A percentile compares a stretch with the other conserved stretches of the same genome.
These are phyloP conservation scores for Scheffersomyces lignosus DNA, from an alignment of 805 yeast species.

Conservation along the genomic window DNA sequence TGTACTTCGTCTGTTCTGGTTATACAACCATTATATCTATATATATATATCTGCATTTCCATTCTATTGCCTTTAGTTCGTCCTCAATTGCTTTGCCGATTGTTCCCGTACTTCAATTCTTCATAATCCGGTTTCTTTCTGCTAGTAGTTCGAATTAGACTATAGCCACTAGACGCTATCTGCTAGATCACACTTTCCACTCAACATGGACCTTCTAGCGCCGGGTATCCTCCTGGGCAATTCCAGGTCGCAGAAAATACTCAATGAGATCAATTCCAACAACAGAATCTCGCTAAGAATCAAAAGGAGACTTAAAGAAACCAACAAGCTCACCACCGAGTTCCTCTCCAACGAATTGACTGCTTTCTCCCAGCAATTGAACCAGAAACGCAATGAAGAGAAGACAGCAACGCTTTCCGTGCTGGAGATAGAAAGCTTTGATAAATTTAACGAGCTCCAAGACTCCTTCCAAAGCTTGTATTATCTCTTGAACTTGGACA, in stretches of 20 bases:
- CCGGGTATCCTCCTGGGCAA: constrained; percentile 17
- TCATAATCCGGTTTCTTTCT: no score
- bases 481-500: constrained; percentile 20
- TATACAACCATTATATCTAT: no score
- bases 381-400: not conserved
- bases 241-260: constrained; percentile 10
- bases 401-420: constrained; percentile 1
- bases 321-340: constrained; percentile 21
- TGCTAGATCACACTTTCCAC: no score
- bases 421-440: not conserved
- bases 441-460: constrained; percentile 11
- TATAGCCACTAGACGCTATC: no score
- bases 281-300: constrained; percentile 31
- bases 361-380: constrained; percentile 3
- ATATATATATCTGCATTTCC: no score
- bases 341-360: constrained; percentile 21
- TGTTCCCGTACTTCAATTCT: no score
- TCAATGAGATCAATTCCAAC: constrained; percentile 22
- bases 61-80: no score
- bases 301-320: constrained; percentile 17
- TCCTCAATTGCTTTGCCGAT: no score
- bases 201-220: constrained; percentile 20
- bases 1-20: no score
- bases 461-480: constrained; percentile 23
- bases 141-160: no score